Evolutionary conservation across 257 asterid species (phyloP), one percentile per base, ranked within the genome.

Genomic region (Solanum commersonii): DNA sequence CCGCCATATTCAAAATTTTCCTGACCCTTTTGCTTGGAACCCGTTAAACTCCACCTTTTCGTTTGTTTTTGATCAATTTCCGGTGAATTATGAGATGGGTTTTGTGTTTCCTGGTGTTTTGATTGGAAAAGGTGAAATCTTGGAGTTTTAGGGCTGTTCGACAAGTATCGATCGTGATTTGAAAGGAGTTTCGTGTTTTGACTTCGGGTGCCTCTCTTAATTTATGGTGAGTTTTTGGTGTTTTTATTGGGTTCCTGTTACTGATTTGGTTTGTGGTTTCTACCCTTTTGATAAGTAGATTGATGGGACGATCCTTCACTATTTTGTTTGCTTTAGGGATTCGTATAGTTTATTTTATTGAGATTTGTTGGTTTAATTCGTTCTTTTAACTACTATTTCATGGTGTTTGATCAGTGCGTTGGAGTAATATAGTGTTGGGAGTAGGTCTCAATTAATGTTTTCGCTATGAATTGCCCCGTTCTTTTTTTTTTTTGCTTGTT

Each of bases 1-100:
- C 90, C 93, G 90, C 91, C 92, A 74, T 71, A 83, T 90, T 90
- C 90, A 89, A 92, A 90, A 34, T 15, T 87, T 87, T 25, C 49
- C 49, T 56, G n/a, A 52, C 38, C 29, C 56, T 22, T 67, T 74
- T 79, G 31, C 46, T 23, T 35, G 73, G 65, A 25, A 11, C 27
- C 78, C 85, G 31, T 23, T 49, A 56, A 71, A 81, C 16, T 86
- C 15, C 46, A 68, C 15, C 20, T 6, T 59, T 23, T n/a, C 76
- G 35, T 46, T 81, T 23, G 20, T 20, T 25, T 38, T 31, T 33
- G 65, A n/a, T 65, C 18, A 4, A 46, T 27, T 81, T 44, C 35
- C 27, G 27, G 18, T 16, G 67, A 49, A 46, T 46, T 86, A 25
- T 46, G 72, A 27, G 31, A 35, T 33, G 23, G 60, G 78, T 38